Conservation (phyloP, 2,329 filamentous ascomycete species). For the Alternaria dauci region DNA sequence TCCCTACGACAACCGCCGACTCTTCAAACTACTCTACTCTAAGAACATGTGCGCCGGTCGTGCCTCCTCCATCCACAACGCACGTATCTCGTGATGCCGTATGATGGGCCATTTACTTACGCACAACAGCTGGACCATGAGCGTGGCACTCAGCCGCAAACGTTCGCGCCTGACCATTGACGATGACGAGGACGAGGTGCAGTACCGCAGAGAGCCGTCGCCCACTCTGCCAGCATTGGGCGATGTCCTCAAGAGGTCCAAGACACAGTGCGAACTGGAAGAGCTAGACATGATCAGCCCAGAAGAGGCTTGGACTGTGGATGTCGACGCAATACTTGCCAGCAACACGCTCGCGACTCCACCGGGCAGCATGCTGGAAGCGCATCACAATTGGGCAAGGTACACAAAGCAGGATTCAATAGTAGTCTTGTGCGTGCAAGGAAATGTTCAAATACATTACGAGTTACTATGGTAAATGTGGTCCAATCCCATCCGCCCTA, state of each 20-base stretch:
- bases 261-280: constrained; percentile 48
- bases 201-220: constrained; percentile 30
- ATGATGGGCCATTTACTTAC: constrained; percentile 30
- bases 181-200: constrained; percentile 34
- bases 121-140: constrained; percentile 38
- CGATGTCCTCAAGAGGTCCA: constrained; percentile 47
- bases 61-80: constrained; percentile 11
- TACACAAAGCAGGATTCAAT: constrained; percentile 30
- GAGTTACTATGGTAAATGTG: constrained; percentile 44
- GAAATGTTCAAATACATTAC: constrained; percentile 46
- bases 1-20: constrained; percentile 34
- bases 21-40: constrained; percentile 8
- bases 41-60: constrained; percentile 13
- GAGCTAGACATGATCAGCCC: constrained; percentile 41
- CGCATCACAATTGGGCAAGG: constrained; percentile 40
- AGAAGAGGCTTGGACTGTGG: constrained; percentile 45
- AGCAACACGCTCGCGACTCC: constrained; percentile 34
- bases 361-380: constrained; percentile 23
- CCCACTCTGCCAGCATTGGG: constrained; percentile 27
- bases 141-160: constrained; percentile 43
- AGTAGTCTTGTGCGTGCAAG: constrained; percentile 46
- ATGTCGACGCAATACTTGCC: constrained; percentile 41
- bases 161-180: constrained; percentile 43
- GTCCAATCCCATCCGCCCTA: background rate
- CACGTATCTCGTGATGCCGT: background rate